These are phyloP conservation scores for Candida andamanensis DNA, from an alignment of 805 yeast species.

Conservation along the genomic window DNA sequence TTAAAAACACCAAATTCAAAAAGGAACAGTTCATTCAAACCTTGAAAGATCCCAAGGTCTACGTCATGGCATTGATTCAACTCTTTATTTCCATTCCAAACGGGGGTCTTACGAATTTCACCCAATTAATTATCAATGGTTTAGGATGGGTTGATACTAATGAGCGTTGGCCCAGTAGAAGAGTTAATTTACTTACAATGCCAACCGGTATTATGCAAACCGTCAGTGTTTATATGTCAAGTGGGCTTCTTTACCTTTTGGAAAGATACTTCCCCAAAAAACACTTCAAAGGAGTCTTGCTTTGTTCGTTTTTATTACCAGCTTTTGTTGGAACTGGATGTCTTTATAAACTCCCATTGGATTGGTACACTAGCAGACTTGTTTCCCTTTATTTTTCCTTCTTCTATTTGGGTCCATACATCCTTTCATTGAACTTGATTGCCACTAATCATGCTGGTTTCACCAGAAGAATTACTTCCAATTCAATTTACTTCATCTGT, in stretches of 20 bases:
- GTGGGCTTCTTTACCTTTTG: slow-evolving; percentile 4
- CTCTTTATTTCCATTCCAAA: slow-evolving; percentile 25
- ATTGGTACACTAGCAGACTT: slow-evolving; percentile 3
- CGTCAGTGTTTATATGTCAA: slow-evolving; percentile 4
- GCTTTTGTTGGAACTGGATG: slow-evolving; percentile 9
- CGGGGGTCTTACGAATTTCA: slow-evolving; percentile 30
- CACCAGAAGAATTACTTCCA: slow-evolving; percentile 7
- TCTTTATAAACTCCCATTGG: slow-evolving; percentile 5
- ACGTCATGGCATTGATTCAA: slow-evolving; percentile 27
- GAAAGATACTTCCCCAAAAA: slow-evolving; percentile 9
- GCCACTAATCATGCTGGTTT: slow-evolving; percentile 8
- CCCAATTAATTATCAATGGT: slow-evolving; percentile 17
- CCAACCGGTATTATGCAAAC: slow-evolving; percentile 8
- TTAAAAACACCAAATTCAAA: slow-evolving; percentile 34
- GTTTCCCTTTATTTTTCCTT: slow-evolving; percentile 8
- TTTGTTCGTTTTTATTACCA: slow-evolving; percentile 5
- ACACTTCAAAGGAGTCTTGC: slow-evolving; percentile 7
- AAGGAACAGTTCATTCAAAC: slow-evolving; percentile 31
- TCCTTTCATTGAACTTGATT: slow-evolving; percentile 6
- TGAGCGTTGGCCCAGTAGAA: slow-evolving; percentile 8
- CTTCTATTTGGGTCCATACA: slow-evolving; percentile 7
- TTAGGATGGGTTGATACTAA: too few relatives aligned
- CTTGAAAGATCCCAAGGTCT: slow-evolving; percentile 27
- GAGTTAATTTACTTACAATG: slow-evolving; percentile 3
- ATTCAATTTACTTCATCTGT: slow-evolving; percentile 4